Conservation (phyloP, 106 monocot genomes). For the Allium fistulosum region DNA sequence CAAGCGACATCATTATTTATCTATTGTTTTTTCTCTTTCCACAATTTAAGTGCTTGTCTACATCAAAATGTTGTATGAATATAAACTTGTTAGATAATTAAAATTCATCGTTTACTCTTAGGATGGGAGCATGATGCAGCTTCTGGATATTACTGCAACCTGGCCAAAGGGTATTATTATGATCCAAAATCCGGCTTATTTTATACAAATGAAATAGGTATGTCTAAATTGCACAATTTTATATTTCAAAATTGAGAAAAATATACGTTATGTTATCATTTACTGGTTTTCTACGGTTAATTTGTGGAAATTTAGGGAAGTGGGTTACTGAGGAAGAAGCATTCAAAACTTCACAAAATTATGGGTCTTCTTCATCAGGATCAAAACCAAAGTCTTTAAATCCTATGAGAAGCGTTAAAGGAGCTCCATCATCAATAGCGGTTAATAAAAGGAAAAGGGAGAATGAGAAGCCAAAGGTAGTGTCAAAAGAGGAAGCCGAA, state of each 20-base stretch:
- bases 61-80: too few species aligned
- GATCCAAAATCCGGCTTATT: constrained; percentile 60
- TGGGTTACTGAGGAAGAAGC: constrained; percentile 70
- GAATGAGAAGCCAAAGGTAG: constrained; percentile 29
- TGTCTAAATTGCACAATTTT: background rate
- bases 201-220: constrained; percentile 61
- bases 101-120: constrained; percentile 18
- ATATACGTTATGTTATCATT: background rate
- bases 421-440: constrained; percentile 62
- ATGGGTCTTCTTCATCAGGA: constrained; percentile 16
- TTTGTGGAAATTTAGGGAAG: constrained; percentile 34
- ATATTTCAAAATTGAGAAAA: background rate
- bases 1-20: too few species aligned
- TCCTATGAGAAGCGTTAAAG: constrained; percentile 58
- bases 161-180: constrained; percentile 58
- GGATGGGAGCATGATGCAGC: constrained; percentile 74
- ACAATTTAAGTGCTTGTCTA: too few species aligned
- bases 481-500: constrained; percentile 57
- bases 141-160: constrained; percentile 75
- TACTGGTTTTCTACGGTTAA: constrained; percentile 1
- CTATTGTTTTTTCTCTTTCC: too few species aligned
- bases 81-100: too few species aligned
- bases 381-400: constrained; percentile 38
- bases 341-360: constrained; percentile 25
- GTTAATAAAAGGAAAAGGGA: constrained; percentile 69